A percentile compares a stretch with the other conserved stretches of the same genome.
Conservation (phyloP, 2,329 filamentous ascomycete genomes). For the Paracoccidioides brasiliensis region DNA sequence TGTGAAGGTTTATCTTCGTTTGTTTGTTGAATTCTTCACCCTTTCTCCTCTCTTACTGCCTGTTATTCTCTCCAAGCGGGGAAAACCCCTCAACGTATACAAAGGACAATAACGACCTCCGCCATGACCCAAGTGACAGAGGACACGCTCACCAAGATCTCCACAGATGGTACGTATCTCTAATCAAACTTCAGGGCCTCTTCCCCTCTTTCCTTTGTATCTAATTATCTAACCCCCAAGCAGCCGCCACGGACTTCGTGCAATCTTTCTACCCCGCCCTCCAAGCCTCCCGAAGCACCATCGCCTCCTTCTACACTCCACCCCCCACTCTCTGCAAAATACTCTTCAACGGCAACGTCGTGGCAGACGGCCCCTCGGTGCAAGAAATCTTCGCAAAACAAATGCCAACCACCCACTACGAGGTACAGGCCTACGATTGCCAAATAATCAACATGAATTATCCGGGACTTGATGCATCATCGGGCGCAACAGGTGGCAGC, state of each 20-base stretch:
- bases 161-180: constrained; percentile 26
- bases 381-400: constrained; percentile 56
- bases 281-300: constrained; percentile 42
- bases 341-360: constrained; percentile 61
- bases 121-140: constrained; percentile 22
- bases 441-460: constrained; percentile 64
- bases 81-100: neutral
- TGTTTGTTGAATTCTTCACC: neutral
- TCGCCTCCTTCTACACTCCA: constrained; percentile 57
- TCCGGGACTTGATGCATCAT: constrained; percentile 28
- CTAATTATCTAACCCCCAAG: neutral
- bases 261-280: constrained; percentile 65
- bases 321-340: constrained; percentile 49
- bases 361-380: constrained; percentile 51
- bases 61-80: neutral
- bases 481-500: constrained; percentile 17
- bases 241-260: constrained; percentile 59
- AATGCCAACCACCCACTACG: constrained; percentile 51
- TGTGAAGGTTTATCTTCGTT: neutral
- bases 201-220: no score
- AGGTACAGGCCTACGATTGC: constrained; percentile 62
- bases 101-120: neutral
- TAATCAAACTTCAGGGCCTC: neutral
- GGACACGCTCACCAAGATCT: constrained; percentile 29
- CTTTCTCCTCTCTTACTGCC: neutral